Percentiles rank a stretch among this genome's conserved stretches.
phyloP scores from a whole-genome alignment of 192 early-diverging fungal genomes.

The Coemansia sp. region DNA sequence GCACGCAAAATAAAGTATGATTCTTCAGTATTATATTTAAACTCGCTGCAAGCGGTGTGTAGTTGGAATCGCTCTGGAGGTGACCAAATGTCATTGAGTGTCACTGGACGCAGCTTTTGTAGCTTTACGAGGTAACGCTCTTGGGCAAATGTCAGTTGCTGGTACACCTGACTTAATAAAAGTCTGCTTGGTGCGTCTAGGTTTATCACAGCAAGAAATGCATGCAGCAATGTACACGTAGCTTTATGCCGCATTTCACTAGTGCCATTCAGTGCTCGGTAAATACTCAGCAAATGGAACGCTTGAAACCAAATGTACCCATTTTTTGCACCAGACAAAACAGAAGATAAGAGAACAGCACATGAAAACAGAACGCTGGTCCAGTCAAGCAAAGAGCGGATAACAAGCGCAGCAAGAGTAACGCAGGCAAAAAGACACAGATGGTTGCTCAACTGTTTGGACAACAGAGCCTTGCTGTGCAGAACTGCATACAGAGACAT shows the following conservation, averaged over 20 bases:
- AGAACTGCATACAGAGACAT: background rate
- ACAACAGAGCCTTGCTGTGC: background rate
- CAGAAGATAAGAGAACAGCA: background rate
- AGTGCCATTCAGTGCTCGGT: background rate
- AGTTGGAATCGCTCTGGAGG: background rate
- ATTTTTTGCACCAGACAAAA: background rate
- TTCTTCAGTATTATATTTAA: conserved; percentile 33
- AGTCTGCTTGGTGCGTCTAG: background rate
- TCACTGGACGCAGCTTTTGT: background rate
- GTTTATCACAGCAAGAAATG: background rate
- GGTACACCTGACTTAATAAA: background rate
- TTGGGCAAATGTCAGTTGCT: background rate
- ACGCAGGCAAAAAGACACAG: background rate
- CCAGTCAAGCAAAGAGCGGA: background rate
- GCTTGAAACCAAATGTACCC: background rate
- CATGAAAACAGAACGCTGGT: background rate
- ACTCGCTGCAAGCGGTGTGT: background rate
- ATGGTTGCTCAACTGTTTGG: background rate
- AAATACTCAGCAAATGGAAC: background rate
- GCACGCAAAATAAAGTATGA: conserved; percentile 26
- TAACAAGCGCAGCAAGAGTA: background rate
- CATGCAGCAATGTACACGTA: background rate
- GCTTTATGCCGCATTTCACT: background rate
- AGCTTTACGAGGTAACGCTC: background rate
- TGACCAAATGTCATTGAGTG: background rate